These are phyloP conservation scores for Stylosanthes scabra DNA, from an alignment of 331 rosid species.

Conservation along the genomic window DNA sequence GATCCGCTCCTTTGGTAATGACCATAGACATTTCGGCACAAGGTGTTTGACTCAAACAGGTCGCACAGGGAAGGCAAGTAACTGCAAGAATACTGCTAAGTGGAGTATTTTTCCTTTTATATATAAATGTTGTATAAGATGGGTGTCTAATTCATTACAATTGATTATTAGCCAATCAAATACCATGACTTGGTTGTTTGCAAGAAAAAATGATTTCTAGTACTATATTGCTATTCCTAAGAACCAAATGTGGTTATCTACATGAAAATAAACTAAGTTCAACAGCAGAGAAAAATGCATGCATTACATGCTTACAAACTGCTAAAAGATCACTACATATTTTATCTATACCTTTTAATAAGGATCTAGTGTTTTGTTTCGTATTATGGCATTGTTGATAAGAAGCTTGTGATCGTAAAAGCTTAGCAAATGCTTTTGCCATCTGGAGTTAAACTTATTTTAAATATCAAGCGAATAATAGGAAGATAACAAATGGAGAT, in stretches of 20 bases:
- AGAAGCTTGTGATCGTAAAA: slow-evolving; percentile 20
- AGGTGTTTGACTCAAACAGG: slow-evolving; percentile 91
- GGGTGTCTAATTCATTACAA: slow-evolving; percentile 5
- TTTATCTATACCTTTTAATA: slow-evolving; percentile 1
- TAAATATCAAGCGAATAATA: background rate
- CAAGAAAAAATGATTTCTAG: background rate
- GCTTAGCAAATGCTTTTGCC: background rate
- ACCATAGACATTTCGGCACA: slow-evolving; percentile 79
- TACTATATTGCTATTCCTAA: slow-evolving; percentile 23
- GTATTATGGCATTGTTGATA: slow-evolving; percentile 14
- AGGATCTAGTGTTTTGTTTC: slow-evolving; percentile 8
- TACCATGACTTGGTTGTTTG: slow-evolving; percentile 7
- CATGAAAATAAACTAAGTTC: no score
- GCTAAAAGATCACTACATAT: slow-evolving; percentile 15
- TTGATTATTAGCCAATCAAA: background rate
- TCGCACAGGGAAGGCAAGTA: slow-evolving; percentile 86
- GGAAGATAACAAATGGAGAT: slow-evolving; percentile 18
- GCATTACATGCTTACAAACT: background rate
- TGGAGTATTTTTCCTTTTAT: background rate
- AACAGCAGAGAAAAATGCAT: slow-evolving; percentile 6
- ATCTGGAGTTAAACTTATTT: background rate
- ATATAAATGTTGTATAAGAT: background rate
- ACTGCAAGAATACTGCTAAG: slow-evolving; percentile 9
- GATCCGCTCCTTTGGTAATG: slow-evolving; percentile 84
- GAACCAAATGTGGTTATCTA: no score